Evolutionary conservation across 2,329 filamentous ascomycete species (phyloP), one percentile per base, ranked within the genome.

Genomic region (Pseudogymnoascus sp.): DNA sequence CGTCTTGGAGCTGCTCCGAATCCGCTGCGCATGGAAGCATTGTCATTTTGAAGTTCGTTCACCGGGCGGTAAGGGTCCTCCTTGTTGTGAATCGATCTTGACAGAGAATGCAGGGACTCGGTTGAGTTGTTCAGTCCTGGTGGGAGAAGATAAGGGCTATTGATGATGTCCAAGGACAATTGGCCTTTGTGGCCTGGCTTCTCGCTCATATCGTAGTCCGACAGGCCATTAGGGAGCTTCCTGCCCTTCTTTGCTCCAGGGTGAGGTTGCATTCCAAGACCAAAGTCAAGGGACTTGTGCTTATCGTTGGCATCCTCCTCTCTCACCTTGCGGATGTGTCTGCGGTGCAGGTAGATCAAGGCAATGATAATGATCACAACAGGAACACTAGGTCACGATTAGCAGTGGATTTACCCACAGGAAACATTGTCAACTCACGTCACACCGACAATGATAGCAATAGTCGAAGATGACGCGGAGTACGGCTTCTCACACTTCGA

Each of bases 61-160:
- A 87, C 79, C 1, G 82, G 81, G 60, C 91, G 86, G 76, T 97
- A 97, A 37, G 92, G 93, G 74, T 97, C 93, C 70, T 96, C 89
- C 62, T 87, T 84, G 68, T 86, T 83, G 63, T 86, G 82, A 53
- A 93, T 82, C 1, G 88, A 88, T 62, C 89, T 87, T 25, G 92
- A 90, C 67, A 97, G 80, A 2, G 92, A 96, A 74, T 93, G 87
- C 66, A 97, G 80, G 4, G 93, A 97, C 68, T 96, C 92, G 49
- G 86, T 85, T 0, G 93, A 97, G 71, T 84, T 82, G 43, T 95
- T 86, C 18, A 93, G 72, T 62, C 85, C 87, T 1, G 90, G 90
- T 3, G 95, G 93, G n/a, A 97, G 82, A n/a, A 99, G 83, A 74
- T 97, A 99, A 1, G 95, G 95, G 69, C 88, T 95, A 71, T 89